These are phyloP conservation scores for Pistacia vera DNA, from an alignment of 345 rosid genomes.

Conservation along the genomic window DNA sequence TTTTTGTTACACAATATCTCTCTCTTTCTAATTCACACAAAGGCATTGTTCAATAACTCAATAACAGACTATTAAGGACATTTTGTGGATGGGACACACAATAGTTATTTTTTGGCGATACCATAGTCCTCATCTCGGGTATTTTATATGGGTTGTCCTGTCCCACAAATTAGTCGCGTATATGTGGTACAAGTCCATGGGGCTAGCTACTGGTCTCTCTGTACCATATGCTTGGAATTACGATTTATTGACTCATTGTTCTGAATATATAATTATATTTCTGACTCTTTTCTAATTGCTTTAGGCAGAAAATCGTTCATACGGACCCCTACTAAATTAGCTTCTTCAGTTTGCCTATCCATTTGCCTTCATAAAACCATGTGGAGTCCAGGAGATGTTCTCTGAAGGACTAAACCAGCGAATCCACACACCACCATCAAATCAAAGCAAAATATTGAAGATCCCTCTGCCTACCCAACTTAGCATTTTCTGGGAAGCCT, in stretches of 20 bases:
- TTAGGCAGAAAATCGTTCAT: conserved; percentile 76
- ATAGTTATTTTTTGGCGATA: no score
- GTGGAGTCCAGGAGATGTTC: conserved; percentile 88
- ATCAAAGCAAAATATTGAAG: conserved; percentile 56
- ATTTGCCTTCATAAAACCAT: conserved; percentile 92
- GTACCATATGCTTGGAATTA: no score
- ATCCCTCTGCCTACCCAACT: conserved; percentile 64
- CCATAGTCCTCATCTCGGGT: no score
- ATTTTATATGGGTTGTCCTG: no score
- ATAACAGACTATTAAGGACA: no score
- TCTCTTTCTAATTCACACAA: neutral
- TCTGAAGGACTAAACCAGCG: conserved; percentile 90
- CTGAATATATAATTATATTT: no score
- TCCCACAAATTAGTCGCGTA: no score
- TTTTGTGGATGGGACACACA: no score
- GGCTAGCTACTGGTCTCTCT: no score
- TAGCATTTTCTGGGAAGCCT: conserved; percentile 98
- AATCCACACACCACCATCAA: conserved; percentile 67
- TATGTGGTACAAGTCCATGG: no score
- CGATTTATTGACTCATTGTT: no score
- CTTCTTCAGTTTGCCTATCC: conserved; percentile 89
- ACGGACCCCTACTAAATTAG: conserved; percentile 62
- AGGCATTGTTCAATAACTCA: no score
- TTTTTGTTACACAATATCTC: neutral
- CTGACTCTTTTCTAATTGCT: conserved; percentile 8